These are phyloP conservation scores for Mitragyna speciosa DNA, from an alignment of 257 asterid species.

Conservation along the genomic window DNA sequence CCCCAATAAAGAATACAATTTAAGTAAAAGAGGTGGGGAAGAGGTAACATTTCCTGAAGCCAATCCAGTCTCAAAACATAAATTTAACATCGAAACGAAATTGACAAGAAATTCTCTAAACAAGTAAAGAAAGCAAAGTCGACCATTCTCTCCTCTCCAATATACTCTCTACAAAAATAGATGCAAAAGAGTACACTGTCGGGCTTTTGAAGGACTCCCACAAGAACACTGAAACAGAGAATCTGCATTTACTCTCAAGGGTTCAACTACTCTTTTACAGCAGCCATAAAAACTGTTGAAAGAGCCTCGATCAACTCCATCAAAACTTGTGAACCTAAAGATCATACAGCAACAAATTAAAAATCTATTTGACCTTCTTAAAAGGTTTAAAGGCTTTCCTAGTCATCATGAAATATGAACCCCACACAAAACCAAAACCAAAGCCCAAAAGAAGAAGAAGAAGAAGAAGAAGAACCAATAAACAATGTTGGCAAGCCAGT, in stretches of 20 bases:
- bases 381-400: neutral
- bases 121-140: neutral
- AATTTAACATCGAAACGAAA: conserved; percentile 1
- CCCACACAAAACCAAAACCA: too few species aligned
- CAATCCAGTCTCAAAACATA: neutral
- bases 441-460: too few species aligned
- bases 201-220: neutral
- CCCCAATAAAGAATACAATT: neutral
- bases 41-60: conserved; percentile 1
- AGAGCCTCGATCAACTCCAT: neutral
- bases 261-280: neutral
- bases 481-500: too few species aligned
- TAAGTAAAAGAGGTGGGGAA: neutral
- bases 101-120: neutral
- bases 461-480: too few species aligned
- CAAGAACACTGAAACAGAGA: neutral
- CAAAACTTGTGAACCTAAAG: conserved; percentile 7
- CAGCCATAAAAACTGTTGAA: neutral
- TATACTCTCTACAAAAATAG: conserved; percentile 20
- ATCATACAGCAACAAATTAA: neutral
- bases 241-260: conserved; percentile 1
- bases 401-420: neutral
- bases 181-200: conserved; percentile 1
- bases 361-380: neutral
- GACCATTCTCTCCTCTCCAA: conserved; percentile 13